Evolutionary conservation across 345 rosid genomes (phyloP), one percentile per base, ranked within the genome.

Genomic region (Hevea brasiliensis): DNA sequence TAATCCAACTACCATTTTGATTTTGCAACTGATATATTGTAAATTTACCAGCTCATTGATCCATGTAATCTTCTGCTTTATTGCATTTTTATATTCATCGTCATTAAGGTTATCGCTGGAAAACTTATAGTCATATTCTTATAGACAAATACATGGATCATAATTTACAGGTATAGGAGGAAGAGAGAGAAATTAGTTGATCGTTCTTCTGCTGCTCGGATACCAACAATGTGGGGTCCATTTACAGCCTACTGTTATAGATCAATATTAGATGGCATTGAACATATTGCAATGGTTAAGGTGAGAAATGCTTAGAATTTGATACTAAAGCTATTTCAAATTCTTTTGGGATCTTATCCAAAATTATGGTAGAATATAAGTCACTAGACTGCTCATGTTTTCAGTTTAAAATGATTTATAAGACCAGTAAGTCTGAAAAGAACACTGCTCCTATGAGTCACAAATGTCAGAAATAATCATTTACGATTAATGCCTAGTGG

Each of bases 211-310:
- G 93, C 92, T 8, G 93, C 98, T 71, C 76, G 79, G 74, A 83
- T 94, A 63, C 98, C 98, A 0, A 94, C 98, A 60, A 87, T 83
- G 90, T 92, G 98, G 98, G 98, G 98, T 24, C 91, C 92, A 62
- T 94, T 94, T 79, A 87, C 77, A 18, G 95, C 93, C 44, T 82
- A 89, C 72, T 94, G 97, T 74, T 90, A 90, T 71, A 85, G 76
- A 76, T 94, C 98, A 6, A 75, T 83, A 61, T n/a, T 94, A 71
- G 98, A 94, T 78, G 97, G 95, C 61, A 94, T 89, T 58, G 97
- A 93, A 83, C 98, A 94, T 83, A 87, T 94, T 75, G 98, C 98
- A 17, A 94, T 94, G 97, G 98, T 92, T 72, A 94, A 92, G 97
- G 98, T 94, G 72, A 85, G 90, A 55, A 69, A 32, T 76, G 20